Conservation (phyloP, 2,329 filamentous ascomycete species). For the Aspergillus ochraceoroseus region DNA sequence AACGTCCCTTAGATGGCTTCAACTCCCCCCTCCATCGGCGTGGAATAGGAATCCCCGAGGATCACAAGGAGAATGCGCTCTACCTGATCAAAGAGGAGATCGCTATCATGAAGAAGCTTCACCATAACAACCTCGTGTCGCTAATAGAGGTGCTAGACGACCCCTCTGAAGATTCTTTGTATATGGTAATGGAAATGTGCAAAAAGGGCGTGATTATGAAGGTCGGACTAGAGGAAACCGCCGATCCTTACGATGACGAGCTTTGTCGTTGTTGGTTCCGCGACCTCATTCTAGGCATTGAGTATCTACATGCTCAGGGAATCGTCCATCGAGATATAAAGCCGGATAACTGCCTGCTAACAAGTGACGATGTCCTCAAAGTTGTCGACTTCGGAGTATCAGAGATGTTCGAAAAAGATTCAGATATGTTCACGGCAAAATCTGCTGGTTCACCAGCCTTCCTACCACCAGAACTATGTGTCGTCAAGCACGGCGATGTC, state of each 20-base stretch:
- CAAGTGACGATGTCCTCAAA: conserved; percentile 87
- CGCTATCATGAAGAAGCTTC: conserved; percentile 97
- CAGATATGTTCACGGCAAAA: conserved; percentile 85
- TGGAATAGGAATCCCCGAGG: conserved; percentile 48
- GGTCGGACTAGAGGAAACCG: conserved; percentile 76
- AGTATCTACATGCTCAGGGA: conserved; percentile 91
- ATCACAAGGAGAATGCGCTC: conserved; percentile 64
- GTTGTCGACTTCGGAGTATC: conserved; percentile 99
- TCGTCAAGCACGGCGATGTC: conserved; percentile 77
- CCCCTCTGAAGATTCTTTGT: conserved; percentile 88
- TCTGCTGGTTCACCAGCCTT: conserved; percentile 94
- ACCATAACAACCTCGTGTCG: conserved; percentile 89
- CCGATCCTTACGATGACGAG: conserved; percentile 77
- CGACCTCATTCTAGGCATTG: conserved; percentile 88
- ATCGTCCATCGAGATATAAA: conserved; percentile 97
- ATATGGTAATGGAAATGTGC: conserved; percentile 99
- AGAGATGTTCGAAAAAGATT: conserved; percentile 91
- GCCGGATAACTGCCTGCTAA: conserved; percentile 89
- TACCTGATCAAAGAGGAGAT: conserved; percentile 93
- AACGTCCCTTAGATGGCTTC: conserved; percentile 54
- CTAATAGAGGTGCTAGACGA: conserved; percentile 94
- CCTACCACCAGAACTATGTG: conserved; percentile 85
- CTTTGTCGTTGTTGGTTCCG: conserved; percentile 87
- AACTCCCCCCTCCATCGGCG: conserved; percentile 62
- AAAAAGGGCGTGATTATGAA: conserved; percentile 98